Base-by-base conservation (phyloP, 306 rosid genomes). In the Trichosanthes cucumerina region DNA sequence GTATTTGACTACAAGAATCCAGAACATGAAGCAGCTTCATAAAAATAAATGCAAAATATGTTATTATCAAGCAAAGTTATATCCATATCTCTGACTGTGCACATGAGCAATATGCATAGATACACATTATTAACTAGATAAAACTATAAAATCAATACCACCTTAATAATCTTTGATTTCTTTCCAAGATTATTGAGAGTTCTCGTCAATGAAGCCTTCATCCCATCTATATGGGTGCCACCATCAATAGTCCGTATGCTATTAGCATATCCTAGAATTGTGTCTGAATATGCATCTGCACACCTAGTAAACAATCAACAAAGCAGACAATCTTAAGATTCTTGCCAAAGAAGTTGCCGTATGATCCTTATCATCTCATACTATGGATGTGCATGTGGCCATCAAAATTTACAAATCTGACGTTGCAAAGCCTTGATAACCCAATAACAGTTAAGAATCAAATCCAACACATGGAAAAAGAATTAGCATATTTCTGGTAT, bases 201-300 rank as follows among this genome's bases (percentile, higher is more conserved):
- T 86, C 97, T 89, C 58, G 98, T 95, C 75, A 95, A 75, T 75
- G 98, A 88, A 82, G 98, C 92, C 88, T 92, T 95, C 87, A 85
- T 80, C 28, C 97, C 98, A 68, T 95, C 98, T 14, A 95, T 92
- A 86, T 95, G 98, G 69, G 98, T 92, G 80, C 98, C 98, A 53
- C 98, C 98, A 33, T 95, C 98, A 56, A 92, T 78, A 77, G 98
- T 95, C 49, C 98, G 96, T 82, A 95, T 91, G 84, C 98, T 95
- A 84, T 95, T 95, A 82, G 98, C 98, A 86, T 95, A 95, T 82
- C 98, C 98, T 58, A 95, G 88, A 83, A 91, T 86, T 43, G 97
- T 95, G 81, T 95, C 98, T 47, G 98, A 95, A 82, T 95, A 95
- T 75, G 98, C 92, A 87, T 95, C 98, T 81, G 90, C 91, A 82